Evolutionary conservation across 2,329 filamentous ascomycete genomes (phyloP), one percentile per base, ranked within the genome.

Genomic region (Alternaria conjuncta): DNA sequence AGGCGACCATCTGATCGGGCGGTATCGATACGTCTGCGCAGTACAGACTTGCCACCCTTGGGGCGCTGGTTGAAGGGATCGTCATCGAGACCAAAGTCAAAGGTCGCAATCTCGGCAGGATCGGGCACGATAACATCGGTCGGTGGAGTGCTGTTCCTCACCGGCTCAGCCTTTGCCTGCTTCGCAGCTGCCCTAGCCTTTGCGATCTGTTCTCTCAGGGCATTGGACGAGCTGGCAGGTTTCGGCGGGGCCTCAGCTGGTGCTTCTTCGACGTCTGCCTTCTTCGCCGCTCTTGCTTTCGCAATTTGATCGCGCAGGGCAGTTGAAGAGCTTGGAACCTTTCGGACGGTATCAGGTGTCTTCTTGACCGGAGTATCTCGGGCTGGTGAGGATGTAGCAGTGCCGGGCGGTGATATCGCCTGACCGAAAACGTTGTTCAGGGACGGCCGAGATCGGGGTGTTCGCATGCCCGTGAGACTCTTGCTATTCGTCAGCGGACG

Each of bases 271-370:
- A 51, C 49, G 9, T 73, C 70, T 20, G 67, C 75, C 63, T 75
- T 80, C 59, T 88, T 91, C 3, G 93, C 92, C 3, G 94, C 94
- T 76, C 95, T 97, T 1, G 96, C 95, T 72, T 94, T 95, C 41
- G 94, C 93, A 66, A 98, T 97, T 57, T 96, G 94, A 55, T 97
- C 93, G 32, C 96, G 89, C 13, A 99, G 82, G 1, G 94, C 90
- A 15, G 87, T 84, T 0, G 95, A 97, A 0, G 94, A 94, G 71
- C 92, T 96, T 6, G 83, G 80, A 1, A 79, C 78, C 61, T 83
- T 86, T 36, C 79, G 68, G 21, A 67, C 57, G 2, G 76, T 71
- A 7, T 68, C 67, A 46, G 73, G 77, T 13, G 79, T 74, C 61
- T 82, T 80, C 21, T 71, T 74, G 5, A 70, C 56, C 7, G 67